Base-by-base conservation (phyloP, 2,329 filamentous ascomycete species). In the Aspergillus sp. region DNA sequence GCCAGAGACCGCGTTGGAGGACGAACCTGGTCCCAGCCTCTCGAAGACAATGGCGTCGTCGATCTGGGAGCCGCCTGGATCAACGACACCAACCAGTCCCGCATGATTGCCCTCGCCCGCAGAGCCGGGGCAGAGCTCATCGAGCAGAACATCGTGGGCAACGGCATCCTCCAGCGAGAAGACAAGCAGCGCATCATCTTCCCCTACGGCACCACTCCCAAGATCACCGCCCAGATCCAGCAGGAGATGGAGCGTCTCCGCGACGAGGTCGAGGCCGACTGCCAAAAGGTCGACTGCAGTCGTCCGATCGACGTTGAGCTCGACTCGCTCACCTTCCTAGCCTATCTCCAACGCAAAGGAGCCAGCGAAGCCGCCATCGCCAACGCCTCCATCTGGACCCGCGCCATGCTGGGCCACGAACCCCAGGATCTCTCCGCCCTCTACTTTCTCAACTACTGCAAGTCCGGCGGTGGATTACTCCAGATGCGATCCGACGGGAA, bases 41-140 rank as follows among this genome's bases (percentile, higher is more conserved):
- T 38, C 44, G 34, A 11, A 12, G 42, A 37, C 27, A 36, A 38
- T 55, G 27, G 59, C 0, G 46, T 62, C 0, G 65, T 73, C 6
- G 79, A 82, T 19, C 53, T 80, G 0, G 79, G 79, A 3, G 79
- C 77, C 0, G 77, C 76, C 0, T 83, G 79, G 79, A 74, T 82
- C 49, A 82, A 83, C 48, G 74, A 81, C 41, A 71, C 64, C 1
- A 77, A 71, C 40, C 78, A 82, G 48, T 61, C 52, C 27, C 61
- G 62, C 4, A 70, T 81, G 39, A 72, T 60, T 49, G 62, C 56
- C 0, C 56, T 77, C 6, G 50, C 49, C 4, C 31, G 51, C 39
- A 29, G 46, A 5, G 46, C 30, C 37, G 66, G 67, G 0, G 51
- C 73, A 0, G 69, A 76, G 27, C 47, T 74, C 0, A 62, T 77